These are phyloP conservation scores for Aspergillus nanangensis DNA, from an alignment of 495 filamentous ascomycete species.

Conservation along the genomic window DNA sequence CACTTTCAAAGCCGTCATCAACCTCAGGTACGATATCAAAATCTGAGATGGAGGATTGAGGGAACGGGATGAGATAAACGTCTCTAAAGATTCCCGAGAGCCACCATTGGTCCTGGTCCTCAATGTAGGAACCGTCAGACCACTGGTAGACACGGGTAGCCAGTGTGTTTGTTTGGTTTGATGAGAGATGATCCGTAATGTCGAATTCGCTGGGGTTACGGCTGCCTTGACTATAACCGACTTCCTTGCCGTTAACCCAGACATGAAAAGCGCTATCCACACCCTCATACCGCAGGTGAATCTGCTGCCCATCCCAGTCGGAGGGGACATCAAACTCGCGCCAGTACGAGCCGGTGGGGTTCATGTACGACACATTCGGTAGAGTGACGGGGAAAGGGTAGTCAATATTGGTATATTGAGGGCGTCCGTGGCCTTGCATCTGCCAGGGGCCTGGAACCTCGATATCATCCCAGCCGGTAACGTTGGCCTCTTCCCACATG, in stretches of 20 bases:
- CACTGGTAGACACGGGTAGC: constrained; percentile 8
- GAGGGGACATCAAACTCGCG: constrained; percentile 42
- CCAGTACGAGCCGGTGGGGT: constrained; percentile 55
- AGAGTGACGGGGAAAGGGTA: constrained; percentile 58
- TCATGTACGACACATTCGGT: constrained; percentile 45
- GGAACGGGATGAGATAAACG: constrained; percentile 1
- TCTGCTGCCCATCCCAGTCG: constrained; percentile 12
- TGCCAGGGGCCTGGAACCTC: constrained; percentile 67
- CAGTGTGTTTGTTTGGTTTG: not conserved
- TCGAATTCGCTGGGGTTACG: constrained; percentile 11
- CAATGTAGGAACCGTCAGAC: constrained; percentile 10
- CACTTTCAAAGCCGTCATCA: not conserved
- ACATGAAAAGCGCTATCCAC: constrained; percentile 11
- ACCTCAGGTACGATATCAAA: not conserved
- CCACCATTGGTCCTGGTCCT: constrained; percentile 15
- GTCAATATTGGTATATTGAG: constrained; percentile 57
- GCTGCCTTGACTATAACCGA: constrained; percentile 11
- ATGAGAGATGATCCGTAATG: constrained; percentile 39
- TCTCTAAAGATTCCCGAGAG: constrained; percentile 4
- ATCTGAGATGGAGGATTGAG: not conserved
- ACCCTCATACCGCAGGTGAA: constrained; percentile 15
- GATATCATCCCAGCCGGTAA: constrained; percentile 42
- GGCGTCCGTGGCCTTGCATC: constrained; percentile 54
- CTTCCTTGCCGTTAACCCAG: constrained; percentile 12
- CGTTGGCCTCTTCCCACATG: constrained; percentile 23